Conservation (phyloP, 257 asterid species). For the Solanum okadae region DNA sequence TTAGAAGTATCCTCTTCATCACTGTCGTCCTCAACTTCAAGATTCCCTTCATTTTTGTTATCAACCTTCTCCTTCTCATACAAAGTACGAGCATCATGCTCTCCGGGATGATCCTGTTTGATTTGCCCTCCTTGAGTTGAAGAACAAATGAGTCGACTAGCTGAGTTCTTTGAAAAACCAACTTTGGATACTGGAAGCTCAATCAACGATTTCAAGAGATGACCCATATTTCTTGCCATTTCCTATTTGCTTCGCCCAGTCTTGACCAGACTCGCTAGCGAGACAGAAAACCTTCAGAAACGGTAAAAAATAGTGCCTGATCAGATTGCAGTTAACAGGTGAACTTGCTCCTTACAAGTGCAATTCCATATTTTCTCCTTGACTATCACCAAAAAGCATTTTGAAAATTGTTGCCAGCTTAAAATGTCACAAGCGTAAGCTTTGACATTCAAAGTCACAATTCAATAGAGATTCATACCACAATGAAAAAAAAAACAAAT, state of each 20-base stretch:
- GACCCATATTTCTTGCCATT: constrained; percentile 52
- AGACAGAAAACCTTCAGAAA: not conserved
- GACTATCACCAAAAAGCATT: not conserved
- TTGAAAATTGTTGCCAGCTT: not conserved
- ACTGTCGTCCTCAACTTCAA: constrained; percentile 9
- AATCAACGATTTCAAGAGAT: constrained; percentile 21
- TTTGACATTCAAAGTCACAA: not conserved
- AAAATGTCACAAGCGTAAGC: not conserved
- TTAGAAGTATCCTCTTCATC: constrained; percentile 10
- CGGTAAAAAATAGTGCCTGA: not conserved
- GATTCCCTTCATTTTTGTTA: constrained; percentile 9
- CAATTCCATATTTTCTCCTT: not conserved
- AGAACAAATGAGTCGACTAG: constrained; percentile 33
- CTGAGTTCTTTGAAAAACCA: constrained; percentile 1
- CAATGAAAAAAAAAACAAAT: not conserved
- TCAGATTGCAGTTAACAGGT: not conserved
- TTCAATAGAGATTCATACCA: not conserved
- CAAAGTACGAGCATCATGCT: not conserved
- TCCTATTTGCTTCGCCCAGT: not conserved
- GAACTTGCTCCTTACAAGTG: not conserved
- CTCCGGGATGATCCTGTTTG: not conserved
- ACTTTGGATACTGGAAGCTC: constrained; percentile 17
- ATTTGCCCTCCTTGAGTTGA: constrained; percentile 31
- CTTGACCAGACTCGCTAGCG: not conserved
- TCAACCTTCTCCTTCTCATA: constrained; percentile 15